phyloP scores from a whole-genome alignment of 1,284 basidiomycete species.

The Phellopilus nigrolimitatus region DNA sequence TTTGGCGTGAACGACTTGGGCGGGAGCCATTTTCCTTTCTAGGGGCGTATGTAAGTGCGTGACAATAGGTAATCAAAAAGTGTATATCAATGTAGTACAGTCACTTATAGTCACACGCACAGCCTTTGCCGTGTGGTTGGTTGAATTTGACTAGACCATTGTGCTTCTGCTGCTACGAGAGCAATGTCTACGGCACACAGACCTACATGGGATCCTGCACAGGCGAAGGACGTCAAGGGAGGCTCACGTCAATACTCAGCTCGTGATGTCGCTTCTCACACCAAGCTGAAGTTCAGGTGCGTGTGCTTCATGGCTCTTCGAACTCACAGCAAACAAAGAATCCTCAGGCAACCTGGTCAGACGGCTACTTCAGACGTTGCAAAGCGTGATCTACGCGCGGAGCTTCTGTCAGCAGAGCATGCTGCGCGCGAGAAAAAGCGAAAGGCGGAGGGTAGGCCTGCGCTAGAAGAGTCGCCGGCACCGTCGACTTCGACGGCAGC shows the following conservation, averaged over 20 bases:
- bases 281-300: conserved; percentile 92
- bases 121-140: too few species aligned
- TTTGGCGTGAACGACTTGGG: too few species aligned
- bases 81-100: too few species aligned
- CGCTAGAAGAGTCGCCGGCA: conserved; percentile 34
- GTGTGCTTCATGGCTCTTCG: conserved; percentile 7
- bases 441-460: conserved; percentile 71
- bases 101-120: too few species aligned
- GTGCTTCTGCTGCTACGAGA: too few species aligned
- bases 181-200: conserved; percentile 83
- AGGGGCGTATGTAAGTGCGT: too few species aligned
- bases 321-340: too few species aligned
- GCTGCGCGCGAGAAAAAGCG: conserved; percentile 84
- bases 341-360: conserved; percentile 74
- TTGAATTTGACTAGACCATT: too few species aligned
- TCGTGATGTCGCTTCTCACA: conserved; percentile 88
- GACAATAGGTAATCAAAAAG: too few species aligned
- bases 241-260: conserved; percentile 87
- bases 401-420: conserved; percentile 77
- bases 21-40: too few species aligned
- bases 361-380: conserved; percentile 71
- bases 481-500: conserved; percentile 23
- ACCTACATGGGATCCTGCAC: conserved; percentile 86
- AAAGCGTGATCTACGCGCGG: conserved; percentile 75
- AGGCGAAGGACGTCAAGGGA: conserved; percentile 80